Evolutionary conservation across 2,329 filamentous ascomycete genomes (phyloP).

Genomic region (Nannizzia gypsea): DNA sequence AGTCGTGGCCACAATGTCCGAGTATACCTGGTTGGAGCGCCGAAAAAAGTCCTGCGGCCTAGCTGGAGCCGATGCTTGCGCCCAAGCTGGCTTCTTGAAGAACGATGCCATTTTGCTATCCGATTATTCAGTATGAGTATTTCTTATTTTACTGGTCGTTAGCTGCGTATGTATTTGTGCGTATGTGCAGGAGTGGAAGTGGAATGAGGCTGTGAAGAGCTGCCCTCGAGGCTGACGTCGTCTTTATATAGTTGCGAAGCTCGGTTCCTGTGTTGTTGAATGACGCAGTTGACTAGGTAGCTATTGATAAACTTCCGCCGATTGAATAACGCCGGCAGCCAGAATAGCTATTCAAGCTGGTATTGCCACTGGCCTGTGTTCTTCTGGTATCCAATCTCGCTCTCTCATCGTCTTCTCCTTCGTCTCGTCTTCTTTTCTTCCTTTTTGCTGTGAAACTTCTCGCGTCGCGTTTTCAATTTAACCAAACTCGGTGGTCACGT

Average conservation of each 20-base stretch:
- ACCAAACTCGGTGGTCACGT: neutral
- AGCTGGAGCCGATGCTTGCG: conserved; percentile 27
- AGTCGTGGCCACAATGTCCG: conserved; percentile 32
- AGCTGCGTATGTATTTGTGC: neutral
- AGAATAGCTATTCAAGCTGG: neutral
- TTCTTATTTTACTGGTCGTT: neutral
- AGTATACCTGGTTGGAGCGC: conserved; percentile 37
- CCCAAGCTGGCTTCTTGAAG: conserved; percentile 46
- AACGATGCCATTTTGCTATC: conserved; percentile 20
- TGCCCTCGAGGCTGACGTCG: neutral
- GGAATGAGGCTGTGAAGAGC: neutral
- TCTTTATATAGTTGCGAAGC: neutral
- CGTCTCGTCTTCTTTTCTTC: neutral
- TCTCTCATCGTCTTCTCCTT: neutral
- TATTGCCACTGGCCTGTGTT: neutral
- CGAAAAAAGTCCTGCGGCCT: conserved; percentile 37
- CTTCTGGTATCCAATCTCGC: too few species aligned
- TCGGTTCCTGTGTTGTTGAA: neutral
- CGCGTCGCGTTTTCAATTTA: conserved; percentile 4
- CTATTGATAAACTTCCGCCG: neutral
- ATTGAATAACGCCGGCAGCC: neutral
- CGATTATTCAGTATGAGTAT: neutral
- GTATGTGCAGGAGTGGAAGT: neutral
- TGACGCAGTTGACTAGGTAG: neutral
- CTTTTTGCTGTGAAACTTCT: neutral